Base-by-base conservation (phyloP, 495 filamentous ascomycete genomes). In the Hyaloscypha bicolor region DNA sequence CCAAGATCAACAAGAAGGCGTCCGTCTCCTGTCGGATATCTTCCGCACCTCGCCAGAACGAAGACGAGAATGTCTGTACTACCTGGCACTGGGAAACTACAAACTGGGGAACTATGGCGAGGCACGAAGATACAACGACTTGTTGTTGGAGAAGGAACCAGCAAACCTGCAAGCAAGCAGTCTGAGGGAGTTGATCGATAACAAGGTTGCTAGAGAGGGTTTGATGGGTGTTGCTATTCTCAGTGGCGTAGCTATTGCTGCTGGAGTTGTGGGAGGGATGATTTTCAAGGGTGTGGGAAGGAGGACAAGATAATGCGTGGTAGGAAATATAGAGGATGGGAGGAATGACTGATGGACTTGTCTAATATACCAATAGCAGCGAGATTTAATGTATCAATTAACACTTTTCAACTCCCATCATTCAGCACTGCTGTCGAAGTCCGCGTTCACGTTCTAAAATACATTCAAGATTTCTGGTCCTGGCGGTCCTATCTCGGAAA, bases 21-120 rank as follows among this genome's bases (percentile, higher is more conserved):
- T 99, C 61, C 91, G 91, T 64, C 85, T 98, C 14, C 87, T 99
- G 55, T 95, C 94, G 65, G 96, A 99, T 68, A 98, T 99, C 81
- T 98, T 97, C 84, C 92, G 94, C 66, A 90, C 86, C 52, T 90
- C 92, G 21, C 91, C 90, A 55, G 95, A 98, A 73, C 91, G 95
- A 65, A 90, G 96, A 65, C 89, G 95, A 64, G 95, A 99, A 85
- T 99, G 95, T 76, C 90, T 98, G 33, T 99, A 97, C 82, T 99
- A 99, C 78, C 86, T 99, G 14, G 95, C 92, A 14, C 85, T 99
- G 29, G 95, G 95, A 60, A 96, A 99, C 81, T 99, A 93, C 87
- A 96, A 97, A 81, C 87, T 99, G 9, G 96, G 95, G 48, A 98
- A 97, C 82, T 99, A 96, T 75, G 93, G 88, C 32, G 94, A 99